Evolutionary conservation across 495 filamentous ascomycete species (phyloP), one percentile per base, ranked within the genome.

Genomic region (Penicillium cataractarum): DNA sequence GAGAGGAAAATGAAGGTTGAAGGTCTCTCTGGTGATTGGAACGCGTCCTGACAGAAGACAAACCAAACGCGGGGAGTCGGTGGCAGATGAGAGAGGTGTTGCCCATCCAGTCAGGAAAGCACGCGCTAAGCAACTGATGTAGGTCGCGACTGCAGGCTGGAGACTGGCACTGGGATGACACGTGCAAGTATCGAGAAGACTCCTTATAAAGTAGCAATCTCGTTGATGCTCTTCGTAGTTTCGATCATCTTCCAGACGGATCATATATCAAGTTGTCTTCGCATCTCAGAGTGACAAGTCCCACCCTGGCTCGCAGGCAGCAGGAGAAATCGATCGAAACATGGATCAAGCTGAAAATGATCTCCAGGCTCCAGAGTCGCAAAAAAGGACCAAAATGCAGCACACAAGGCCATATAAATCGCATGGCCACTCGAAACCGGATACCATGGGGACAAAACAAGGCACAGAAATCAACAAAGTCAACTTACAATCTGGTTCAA

Each of bases 401-500:
- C 1, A 15, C 22, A 24, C 22, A 49, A 49, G 24, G 27, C 46
- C 46, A 29, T 26, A 2, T 4, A 15, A 50, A 50, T 13, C 27
- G 13, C 24, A 29, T 17, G 22, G 8, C 46, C 10, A 50, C 21
- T 50, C 46, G 10, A 8, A 24, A 22, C 51, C 5, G 29, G 32
- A 35, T 33, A 3, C 32, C 29, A 46, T 39, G 4, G 29, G 31
- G n/a, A 53, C 10, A 35, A 33, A 15, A 17, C n/a, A 35, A 12
- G 19, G 12, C 8, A 24, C 4, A n/a, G 51, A 54, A 22, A 22
- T 12, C 19, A 54, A 27, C n/a, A 35, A 21, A 35, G 8, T n/a
- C 2, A 21, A 82, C 91, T 82, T 84, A 97, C 94, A 72, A 99
- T 99, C 65, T 96, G 92, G 64, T 99, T 99, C 8, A 99, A 74